Base-by-base conservation (phyloP, 345 rosid species). In the Carallia brachiata region DNA sequence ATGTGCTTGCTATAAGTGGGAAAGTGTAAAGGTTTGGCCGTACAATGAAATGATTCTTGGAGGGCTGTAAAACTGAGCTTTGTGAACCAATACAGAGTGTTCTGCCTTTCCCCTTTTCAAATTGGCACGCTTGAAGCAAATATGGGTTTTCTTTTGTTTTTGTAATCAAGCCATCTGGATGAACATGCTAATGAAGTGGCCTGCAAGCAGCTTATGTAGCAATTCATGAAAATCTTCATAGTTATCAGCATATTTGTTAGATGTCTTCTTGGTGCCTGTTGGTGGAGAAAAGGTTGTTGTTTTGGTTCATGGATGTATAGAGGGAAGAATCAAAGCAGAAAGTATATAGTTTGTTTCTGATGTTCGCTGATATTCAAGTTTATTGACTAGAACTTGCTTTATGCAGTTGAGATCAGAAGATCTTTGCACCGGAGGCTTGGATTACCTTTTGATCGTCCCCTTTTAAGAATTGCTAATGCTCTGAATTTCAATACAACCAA, bases 391-490 rank as follows among this genome's bases (percentile, higher is more conserved):
- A 75, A n/a, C 62, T 54, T 19, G 27, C 8, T 70, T 53, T 74
- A 47, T 76, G 78, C 89, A 94, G 98, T 90, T 60, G 89, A 87
- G 75, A 71, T 88, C 62, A 87, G 98, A 80, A 90, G 75, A 77
- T 85, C 88, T 62, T 79, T 94, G 6, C 97, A 91, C 73, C 62
- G 66, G 70, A 87, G 97, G 82, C 83, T 94, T 62, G 95, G 96
- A 53, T 80, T 94, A 70, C 95, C 96, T 28, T 79, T 86, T 60
- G 93, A 94, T 78, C 93, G 95, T 23, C 96, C 98, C 5, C 96
- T 91, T 60, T 71, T 94, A 77, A 86, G 97, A 79, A 83, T 86
- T 78, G 89, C 93, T 70, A 94, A 89, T 82, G 87, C 97, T 58
- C 79, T 88, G 70, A 82, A 86, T 77, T 71, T 86, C 65, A 85